Percentiles rank a stretch among this genome's conserved stretches.
Conservation (phyloP, 2,329 filamentous ascomycete species). For the Thelonectria discophora region DNA sequence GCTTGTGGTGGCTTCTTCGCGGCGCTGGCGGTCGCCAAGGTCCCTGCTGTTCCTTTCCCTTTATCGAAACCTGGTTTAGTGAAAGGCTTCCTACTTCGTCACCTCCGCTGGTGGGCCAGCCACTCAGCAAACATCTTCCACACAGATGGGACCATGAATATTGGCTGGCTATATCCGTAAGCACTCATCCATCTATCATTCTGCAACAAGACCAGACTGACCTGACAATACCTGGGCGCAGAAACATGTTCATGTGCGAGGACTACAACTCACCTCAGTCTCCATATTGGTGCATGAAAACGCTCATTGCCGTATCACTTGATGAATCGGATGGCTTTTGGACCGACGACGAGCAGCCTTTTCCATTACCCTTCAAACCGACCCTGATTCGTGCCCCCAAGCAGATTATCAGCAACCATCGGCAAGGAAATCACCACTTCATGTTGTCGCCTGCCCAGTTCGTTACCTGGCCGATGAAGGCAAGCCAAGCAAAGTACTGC, state of each 20-base stretch:
- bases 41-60: constrained; percentile 49
- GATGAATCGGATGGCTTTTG: constrained; percentile 54
- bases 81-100: constrained; percentile 60
- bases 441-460: constrained; percentile 53
- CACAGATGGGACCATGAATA: constrained; percentile 58
- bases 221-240: constrained; percentile 4
- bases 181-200: neutral
- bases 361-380: constrained; percentile 24
- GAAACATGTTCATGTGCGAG: constrained; percentile 64
- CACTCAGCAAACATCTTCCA: constrained; percentile 56
- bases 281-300: constrained; percentile 63
- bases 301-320: constrained; percentile 54
- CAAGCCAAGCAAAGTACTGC: constrained; percentile 54
- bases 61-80: constrained; percentile 50
- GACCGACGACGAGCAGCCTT: constrained; percentile 48
- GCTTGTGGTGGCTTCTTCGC: constrained; percentile 60
- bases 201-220: neutral
- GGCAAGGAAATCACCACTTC: constrained; percentile 50
- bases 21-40: constrained; percentile 53
- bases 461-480: constrained; percentile 50
- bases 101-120: constrained; percentile 59
- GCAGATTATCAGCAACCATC: constrained; percentile 56
- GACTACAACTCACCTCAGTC: constrained; percentile 67
- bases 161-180: constrained; percentile 50
- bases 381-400: constrained; percentile 42